Percentiles rank a stretch among this genome's conserved stretches.
Conservation (phyloP, 2,329 filamentous ascomycete species). For the Pyricularia pennisetigena region DNA sequence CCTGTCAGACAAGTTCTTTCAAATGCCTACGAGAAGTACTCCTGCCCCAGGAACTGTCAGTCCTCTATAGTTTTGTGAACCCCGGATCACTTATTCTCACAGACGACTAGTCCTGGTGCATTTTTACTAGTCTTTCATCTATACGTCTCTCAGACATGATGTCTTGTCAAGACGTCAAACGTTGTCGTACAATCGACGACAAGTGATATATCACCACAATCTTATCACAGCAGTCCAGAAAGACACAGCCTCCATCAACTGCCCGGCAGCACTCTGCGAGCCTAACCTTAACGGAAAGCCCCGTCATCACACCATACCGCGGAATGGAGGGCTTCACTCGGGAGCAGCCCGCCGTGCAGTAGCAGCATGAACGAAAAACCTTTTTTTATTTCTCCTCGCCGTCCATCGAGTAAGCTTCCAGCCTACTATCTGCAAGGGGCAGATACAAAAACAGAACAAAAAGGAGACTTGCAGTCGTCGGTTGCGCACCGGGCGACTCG, state of each 20-base stretch:
- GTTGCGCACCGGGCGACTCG: background rate
- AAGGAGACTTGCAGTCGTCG: background rate
- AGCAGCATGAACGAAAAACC: background rate
- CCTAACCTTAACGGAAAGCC: background rate
- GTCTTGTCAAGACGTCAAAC: too few species aligned
- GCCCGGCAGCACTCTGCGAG: background rate
- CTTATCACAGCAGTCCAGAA: background rate
- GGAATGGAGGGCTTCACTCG: background rate
- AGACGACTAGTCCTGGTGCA: too few species aligned
- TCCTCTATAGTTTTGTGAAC: background rate
- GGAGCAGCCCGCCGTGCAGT: background rate
- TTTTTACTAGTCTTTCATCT: too few species aligned
- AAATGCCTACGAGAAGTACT: background rate
- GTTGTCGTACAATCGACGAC: too few species aligned
- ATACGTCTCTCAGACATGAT: too few species aligned
- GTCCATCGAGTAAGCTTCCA: background rate
- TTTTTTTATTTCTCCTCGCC: background rate
- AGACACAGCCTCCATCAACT: background rate
- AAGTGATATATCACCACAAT: background rate
- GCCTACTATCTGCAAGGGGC: background rate
- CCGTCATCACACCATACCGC: background rate
- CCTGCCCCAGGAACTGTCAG: background rate
- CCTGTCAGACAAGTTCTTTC: background rate
- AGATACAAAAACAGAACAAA: background rate
- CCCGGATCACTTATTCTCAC: too few species aligned